Conservation (phyloP, 352 stramenopile genomes). For the Globisporangium nagaii region DNA sequence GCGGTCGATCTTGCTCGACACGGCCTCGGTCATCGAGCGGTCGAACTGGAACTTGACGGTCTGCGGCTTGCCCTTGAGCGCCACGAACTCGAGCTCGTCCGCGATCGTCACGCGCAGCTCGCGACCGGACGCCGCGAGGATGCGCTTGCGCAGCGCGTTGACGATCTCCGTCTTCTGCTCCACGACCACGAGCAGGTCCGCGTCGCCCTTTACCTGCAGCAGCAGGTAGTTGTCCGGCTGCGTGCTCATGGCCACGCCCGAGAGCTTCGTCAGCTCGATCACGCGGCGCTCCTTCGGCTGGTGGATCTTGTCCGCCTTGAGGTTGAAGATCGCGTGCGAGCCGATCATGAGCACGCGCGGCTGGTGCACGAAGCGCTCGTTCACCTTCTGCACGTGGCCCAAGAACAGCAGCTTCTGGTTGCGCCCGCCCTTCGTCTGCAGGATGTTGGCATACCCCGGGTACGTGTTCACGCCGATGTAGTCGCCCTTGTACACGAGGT, state of each 20-base stretch:
- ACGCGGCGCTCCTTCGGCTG: slow-evolving; percentile 76
- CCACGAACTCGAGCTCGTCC: slow-evolving; percentile 63
- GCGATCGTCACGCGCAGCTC: slow-evolving; percentile 64
- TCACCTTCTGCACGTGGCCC: slow-evolving; percentile 70
- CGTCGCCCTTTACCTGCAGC: slow-evolving; percentile 68
- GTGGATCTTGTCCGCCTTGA: slow-evolving; percentile 82
- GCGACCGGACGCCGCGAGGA: slow-evolving; percentile 47
- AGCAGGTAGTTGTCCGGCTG: slow-evolving; percentile 81
- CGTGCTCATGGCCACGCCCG: slow-evolving; percentile 64
- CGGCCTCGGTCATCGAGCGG: slow-evolving; percentile 50
- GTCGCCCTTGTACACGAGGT: slow-evolving; percentile 67
- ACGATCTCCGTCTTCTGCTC: slow-evolving; percentile 82
- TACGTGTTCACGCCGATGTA: slow-evolving; percentile 79
- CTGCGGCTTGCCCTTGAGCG: slow-evolving; percentile 59
- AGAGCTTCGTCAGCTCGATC: slow-evolving; percentile 55
- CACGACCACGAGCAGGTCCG: slow-evolving; percentile 62
- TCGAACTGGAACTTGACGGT: slow-evolving; percentile 71
- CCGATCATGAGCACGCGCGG: slow-evolving; percentile 68
- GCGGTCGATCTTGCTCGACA: slow-evolving; percentile 59
- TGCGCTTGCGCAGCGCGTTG: slow-evolving; percentile 57
- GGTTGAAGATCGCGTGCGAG: slow-evolving; percentile 74
- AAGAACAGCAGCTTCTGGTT: slow-evolving; percentile 70
- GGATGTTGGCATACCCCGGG: slow-evolving; percentile 50
- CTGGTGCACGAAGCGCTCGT: slow-evolving; percentile 81
- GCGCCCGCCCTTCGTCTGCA: slow-evolving; percentile 38